A percentile compares a stretch with the other conserved stretches of the same genome.
These are phyloP conservation scores for Sequoia sempervirens DNA, from an alignment of 75 land plant genomes.

Conservation along the genomic window DNA sequence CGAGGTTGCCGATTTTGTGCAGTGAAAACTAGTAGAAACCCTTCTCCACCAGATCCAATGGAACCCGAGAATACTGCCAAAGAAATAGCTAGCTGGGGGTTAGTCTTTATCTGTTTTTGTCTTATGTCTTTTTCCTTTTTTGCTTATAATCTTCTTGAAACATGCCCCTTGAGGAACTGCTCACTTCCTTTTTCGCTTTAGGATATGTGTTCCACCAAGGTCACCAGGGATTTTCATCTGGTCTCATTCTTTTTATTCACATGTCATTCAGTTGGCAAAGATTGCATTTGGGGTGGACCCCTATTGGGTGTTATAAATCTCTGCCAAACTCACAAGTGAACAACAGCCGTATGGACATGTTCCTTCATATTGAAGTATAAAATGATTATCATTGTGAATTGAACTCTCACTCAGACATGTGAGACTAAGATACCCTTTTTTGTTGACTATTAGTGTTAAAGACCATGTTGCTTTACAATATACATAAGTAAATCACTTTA, in stretches of 20 bases:
- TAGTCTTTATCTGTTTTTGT: conserved; percentile 7
- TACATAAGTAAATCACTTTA: neutral
- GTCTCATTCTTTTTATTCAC: neutral
- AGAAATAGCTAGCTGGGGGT: conserved; percentile 99
- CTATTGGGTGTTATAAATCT: neutral
- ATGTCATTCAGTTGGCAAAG: neutral
- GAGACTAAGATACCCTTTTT: neutral
- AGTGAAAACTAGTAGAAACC: conserved; percentile 86
- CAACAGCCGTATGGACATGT: neutral
- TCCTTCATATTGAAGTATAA: neutral
- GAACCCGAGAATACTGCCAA: conserved; percentile 92
- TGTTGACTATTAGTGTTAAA: conserved; percentile 4
- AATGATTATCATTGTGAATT: neutral
- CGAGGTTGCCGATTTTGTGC: conserved; percentile 97
- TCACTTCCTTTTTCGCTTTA: neutral
- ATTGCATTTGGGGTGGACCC: neutral
- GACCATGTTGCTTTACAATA: neutral
- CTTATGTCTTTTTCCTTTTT: neutral
- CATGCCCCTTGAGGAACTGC: neutral
- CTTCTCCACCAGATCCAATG: conserved; percentile 89
- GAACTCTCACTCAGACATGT: neutral
- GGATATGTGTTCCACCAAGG: neutral
- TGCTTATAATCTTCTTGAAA: neutral
- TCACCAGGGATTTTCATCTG: neutral
- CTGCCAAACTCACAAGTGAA: neutral